phyloP scores from a whole-genome alignment of 805 yeast species.

The Sungouiella thailandica region DNA sequence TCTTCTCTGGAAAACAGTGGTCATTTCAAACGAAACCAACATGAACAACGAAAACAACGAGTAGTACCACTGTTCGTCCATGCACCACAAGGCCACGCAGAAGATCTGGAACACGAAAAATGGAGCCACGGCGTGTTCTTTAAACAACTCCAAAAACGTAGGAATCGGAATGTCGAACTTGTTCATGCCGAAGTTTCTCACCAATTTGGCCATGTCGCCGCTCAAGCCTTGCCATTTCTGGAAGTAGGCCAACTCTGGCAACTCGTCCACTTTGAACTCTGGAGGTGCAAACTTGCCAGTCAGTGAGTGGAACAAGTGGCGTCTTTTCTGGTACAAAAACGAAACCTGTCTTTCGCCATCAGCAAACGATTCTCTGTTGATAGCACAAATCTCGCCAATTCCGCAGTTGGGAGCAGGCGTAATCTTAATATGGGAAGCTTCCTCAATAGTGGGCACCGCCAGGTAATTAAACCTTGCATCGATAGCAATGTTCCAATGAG shows the following conservation, averaged over 20 bases:
- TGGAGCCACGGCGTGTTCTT: conserved; percentile 98
- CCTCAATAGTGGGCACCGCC: conserved; percentile 45
- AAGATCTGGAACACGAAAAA: conserved; percentile 95
- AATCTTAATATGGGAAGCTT: conserved; percentile 70
- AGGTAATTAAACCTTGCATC: conserved; percentile 66
- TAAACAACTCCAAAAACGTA: conserved; percentile 81
- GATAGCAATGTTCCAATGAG: conserved; percentile 85
- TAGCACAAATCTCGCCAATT: conserved; percentile 68
- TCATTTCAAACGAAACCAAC: conserved; percentile 88
- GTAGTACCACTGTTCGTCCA: conserved; percentile 96
- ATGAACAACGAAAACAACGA: conserved; percentile 87
- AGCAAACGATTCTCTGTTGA: conserved; percentile 49
- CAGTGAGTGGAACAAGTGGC: conserved; percentile 65
- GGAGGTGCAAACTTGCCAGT: conserved; percentile 71
- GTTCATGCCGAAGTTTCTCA: conserved; percentile 74
- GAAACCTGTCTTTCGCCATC: conserved; percentile 61
- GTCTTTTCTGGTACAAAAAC: conserved; percentile 87
- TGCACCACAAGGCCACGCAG: conserved; percentile 91
- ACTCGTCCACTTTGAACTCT: conserved; percentile 59
- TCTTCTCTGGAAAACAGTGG: conserved; percentile 94
- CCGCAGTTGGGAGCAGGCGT: conserved; percentile 85
- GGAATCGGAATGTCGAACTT: conserved; percentile 94
- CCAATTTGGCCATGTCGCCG: conserved; percentile 45
- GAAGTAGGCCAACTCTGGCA: conserved; percentile 52
- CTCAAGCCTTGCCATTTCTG: conserved; percentile 52